Percentiles rank a stretch among this genome's conserved stretches.
Evolutionary conservation across 257 asterid genomes (phyloP).

Genomic region (Oldenlandia corymbosa): DNA sequence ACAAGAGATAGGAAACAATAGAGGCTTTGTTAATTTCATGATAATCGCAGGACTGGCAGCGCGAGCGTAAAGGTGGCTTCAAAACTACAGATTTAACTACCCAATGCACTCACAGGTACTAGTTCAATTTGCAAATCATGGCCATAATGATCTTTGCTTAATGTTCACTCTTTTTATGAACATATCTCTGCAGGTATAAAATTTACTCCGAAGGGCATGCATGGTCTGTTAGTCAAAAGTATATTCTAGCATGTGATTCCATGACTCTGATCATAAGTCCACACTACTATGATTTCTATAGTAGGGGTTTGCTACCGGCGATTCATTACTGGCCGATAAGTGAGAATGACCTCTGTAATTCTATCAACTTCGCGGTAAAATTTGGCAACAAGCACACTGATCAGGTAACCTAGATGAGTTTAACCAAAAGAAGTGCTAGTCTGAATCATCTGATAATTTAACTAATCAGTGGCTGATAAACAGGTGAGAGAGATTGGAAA

Average conservation of each 20-base stretch:
- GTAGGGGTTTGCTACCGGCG: conserved; percentile 69
- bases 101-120: conserved; percentile 68
- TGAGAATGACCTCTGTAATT: conserved; percentile 34
- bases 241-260: conserved; percentile 82
- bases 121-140: neutral
- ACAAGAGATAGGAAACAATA: too few species aligned
- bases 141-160: neutral
- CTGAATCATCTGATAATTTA: neutral
- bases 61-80: conserved; percentile 54
- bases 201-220: conserved; percentile 74
- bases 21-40: neutral
- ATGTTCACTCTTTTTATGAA: neutral
- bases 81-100: conserved; percentile 46
- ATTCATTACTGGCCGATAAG: conserved; percentile 76
- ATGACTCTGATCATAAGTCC: conserved; percentile 55
- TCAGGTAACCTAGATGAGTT: conserved; percentile 32
- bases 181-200: conserved; percentile 50
- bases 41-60: conserved; percentile 54
- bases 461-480: neutral
- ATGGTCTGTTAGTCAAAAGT: conserved; percentile 91
- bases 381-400: conserved; percentile 73
- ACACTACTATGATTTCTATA: conserved; percentile 61
- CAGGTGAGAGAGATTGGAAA: conserved; percentile 79
- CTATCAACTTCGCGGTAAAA: conserved; percentile 69
- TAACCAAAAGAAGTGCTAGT: neutral